A percentile compares a stretch with the other conserved stretches of the same genome.
phyloP scores from a whole-genome alignment of 768 basidiomycete species.

The Russula vinacea region DNA sequence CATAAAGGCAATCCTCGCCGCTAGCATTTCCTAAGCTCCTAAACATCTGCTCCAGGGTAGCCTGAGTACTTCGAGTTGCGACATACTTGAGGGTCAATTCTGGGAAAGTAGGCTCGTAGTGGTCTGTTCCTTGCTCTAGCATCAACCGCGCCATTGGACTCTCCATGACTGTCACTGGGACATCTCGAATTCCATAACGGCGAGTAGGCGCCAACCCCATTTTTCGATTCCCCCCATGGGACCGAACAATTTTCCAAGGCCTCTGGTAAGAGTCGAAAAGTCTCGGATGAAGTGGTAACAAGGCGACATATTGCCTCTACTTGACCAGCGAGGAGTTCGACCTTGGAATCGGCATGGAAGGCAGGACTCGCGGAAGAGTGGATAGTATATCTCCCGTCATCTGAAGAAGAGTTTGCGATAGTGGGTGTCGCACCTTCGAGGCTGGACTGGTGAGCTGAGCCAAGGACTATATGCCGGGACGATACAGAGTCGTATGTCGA shows the following conservation, averaged over 20 bases:
- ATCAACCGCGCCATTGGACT: conserved; percentile 52
- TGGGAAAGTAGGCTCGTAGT: conserved; percentile 50
- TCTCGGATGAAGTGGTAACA: conserved; percentile 37
- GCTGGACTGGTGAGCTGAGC: conserved; percentile 43
- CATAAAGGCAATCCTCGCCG: conserved; percentile 65
- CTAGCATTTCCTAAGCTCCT: conserved; percentile 64
- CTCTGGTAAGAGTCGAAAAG: conserved; percentile 47
- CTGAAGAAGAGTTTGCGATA: conserved; percentile 57
- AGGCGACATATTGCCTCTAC: conserved; percentile 65
- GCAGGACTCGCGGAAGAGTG: conserved; percentile 68
- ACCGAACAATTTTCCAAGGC: conserved; percentile 66
- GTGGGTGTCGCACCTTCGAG: conserved; percentile 44
- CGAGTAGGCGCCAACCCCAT: conserved; percentile 87
- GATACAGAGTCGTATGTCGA: conserved; percentile 56
- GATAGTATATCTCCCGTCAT: conserved; percentile 63
- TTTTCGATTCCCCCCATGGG: conserved; percentile 81
- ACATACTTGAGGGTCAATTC: conserved; percentile 55
- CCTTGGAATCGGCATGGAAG: conserved; percentile 70
- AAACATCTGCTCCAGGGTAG: conserved; percentile 68
- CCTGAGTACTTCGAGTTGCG: conserved; percentile 48
- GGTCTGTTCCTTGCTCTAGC: conserved; percentile 50
- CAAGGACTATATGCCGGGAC: conserved; percentile 47
- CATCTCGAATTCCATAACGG: conserved; percentile 69
- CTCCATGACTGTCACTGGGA: conserved; percentile 50
- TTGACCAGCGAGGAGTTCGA: conserved; percentile 63